phyloP scores from a whole-genome alignment of 2,329 filamentous ascomycete genomes.

The Fonsecaea multimorphosa region DNA sequence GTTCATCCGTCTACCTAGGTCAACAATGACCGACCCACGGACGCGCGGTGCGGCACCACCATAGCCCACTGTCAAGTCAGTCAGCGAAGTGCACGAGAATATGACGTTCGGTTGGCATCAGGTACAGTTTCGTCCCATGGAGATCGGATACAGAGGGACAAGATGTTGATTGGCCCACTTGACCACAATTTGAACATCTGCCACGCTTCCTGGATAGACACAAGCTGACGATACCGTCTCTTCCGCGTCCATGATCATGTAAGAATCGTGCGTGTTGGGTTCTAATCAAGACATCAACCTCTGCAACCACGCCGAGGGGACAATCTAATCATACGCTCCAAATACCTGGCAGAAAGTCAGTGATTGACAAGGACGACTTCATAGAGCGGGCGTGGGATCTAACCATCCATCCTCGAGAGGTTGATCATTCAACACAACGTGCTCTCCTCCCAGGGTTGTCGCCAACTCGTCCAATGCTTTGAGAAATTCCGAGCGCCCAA shows the following conservation, averaged over 20 bases:
- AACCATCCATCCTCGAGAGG: conserved; percentile 45
- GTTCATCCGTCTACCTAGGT: conserved; percentile 53
- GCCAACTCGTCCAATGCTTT: conserved; percentile 34
- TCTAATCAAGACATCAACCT: neutral
- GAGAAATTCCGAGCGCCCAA: conserved; percentile 28
- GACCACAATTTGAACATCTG: conserved; percentile 45
- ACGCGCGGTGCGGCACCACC: conserved; percentile 54
- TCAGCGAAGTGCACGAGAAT: neutral
- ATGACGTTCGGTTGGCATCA: neutral
- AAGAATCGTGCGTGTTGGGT: conserved; percentile 52
- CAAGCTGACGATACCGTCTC: conserved; percentile 53
- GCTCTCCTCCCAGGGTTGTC: conserved; percentile 29
- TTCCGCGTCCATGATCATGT: conserved; percentile 52
- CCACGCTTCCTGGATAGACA: conserved; percentile 46
- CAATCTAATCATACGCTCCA: conserved; percentile 2
- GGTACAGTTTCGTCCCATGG: conserved; percentile 25
- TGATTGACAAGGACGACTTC: neutral
- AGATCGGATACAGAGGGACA: conserved; percentile 46
- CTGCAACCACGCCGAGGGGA: conserved; percentile 11
- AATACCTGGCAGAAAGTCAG: neutral
- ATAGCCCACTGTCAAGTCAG: conserved; percentile 44
- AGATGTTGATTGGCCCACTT: conserved; percentile 45
- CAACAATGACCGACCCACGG: conserved; percentile 52
- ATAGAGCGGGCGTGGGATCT: conserved; percentile 35
- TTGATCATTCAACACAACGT: conserved; percentile 38